Percentiles rank a stretch among this genome's conserved stretches.
These are phyloP conservation scores for Botryotinia globosa DNA, from an alignment of 2,329 filamentous ascomycete species.

Conservation along the genomic window DNA sequence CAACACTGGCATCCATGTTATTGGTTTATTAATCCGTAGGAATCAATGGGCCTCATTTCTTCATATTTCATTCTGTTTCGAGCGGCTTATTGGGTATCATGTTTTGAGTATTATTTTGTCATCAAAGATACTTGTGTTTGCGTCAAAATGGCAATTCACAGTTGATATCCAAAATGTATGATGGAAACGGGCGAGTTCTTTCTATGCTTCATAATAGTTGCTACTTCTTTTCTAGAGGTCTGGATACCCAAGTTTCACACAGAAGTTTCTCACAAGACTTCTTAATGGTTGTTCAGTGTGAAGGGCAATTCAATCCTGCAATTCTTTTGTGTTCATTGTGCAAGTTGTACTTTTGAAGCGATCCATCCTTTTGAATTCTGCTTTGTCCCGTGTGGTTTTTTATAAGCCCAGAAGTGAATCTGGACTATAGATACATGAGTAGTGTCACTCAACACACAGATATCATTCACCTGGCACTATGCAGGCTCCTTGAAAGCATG, in stretches of 20 bases:
- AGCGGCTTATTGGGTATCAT: background rate
- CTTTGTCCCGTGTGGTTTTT: background rate
- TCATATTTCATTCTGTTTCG: background rate
- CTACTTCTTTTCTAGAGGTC: background rate
- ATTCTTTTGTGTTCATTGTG: background rate
- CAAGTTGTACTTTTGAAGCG: background rate
- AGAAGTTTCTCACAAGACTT: background rate
- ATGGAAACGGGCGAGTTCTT: background rate
- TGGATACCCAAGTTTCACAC: background rate
- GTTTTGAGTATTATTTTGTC: background rate
- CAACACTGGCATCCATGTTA: background rate
- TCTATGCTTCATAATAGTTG: background rate
- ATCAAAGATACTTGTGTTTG: background rate
- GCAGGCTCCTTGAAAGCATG: background rate
- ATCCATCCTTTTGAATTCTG: background rate
- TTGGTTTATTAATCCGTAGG: background rate
- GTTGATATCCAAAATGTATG: background rate
- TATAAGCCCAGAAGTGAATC: background rate
- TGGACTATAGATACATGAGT: background rate
- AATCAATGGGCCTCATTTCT: accelerated
- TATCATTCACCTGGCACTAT: background rate
- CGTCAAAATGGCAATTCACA: background rate
- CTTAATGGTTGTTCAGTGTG: background rate
- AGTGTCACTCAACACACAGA: background rate
- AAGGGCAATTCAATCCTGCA: background rate